Evolutionary conservation across 257 asterid species (phyloP).

Genomic region (Penstemon eatonii): DNA sequence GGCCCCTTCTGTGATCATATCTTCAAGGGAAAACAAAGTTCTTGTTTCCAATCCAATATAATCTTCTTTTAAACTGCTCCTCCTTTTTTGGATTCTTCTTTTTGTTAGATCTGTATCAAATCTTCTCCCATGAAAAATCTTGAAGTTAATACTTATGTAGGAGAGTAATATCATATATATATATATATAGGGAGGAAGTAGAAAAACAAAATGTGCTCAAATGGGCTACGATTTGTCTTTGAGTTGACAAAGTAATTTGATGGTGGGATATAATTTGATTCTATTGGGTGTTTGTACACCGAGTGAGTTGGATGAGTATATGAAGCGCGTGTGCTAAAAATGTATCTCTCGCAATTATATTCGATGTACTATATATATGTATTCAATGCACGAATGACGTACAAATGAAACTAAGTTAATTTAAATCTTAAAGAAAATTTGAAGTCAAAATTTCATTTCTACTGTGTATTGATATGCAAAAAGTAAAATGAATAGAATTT

Average conservation of each 20-base stretch:
- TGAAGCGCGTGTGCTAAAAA: background rate
- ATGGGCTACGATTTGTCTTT: constrained; percentile 3
- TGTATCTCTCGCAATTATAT: background rate
- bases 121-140: constrained; percentile 12
- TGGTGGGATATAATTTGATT: background rate
- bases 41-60: background rate
- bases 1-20: constrained; percentile 41
- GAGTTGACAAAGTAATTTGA: constrained; percentile 25
- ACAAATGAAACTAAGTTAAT: no score
- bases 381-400: no score
- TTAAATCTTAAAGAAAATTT: no score
- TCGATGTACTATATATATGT: background rate
- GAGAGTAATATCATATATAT: background rate
- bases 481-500: background rate
- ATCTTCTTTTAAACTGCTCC: constrained; percentile 6
- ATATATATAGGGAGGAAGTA: constrained; percentile 3
- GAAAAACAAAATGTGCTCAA: constrained; percentile 7
- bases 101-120: constrained; percentile 17
- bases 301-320: background rate
- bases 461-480: background rate
- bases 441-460: background rate
- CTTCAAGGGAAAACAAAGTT: background rate
- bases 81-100: constrained; percentile 6
- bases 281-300: background rate
- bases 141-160: background rate